Conservation (phyloP, 805 yeast species). For the Torulaspora quercuum region DNA sequence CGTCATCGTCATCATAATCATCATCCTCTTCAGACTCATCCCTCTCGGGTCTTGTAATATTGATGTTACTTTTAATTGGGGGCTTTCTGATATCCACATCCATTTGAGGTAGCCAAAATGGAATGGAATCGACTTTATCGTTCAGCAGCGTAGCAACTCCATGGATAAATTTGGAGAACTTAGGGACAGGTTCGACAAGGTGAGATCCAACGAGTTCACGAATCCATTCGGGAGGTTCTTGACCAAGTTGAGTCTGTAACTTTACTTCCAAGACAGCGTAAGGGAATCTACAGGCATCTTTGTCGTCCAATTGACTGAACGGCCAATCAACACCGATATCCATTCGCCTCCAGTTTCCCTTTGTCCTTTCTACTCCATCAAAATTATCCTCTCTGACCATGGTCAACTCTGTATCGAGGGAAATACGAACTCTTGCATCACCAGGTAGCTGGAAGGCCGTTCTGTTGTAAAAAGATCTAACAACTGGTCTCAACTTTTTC, state of each 20-base stretch:
- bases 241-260: slow-evolving; percentile 95
- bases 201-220: slow-evolving; percentile 87
- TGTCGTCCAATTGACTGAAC: slow-evolving; percentile 75
- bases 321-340: slow-evolving; percentile 99
- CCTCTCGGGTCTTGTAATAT: slow-evolving; percentile 36
- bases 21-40: slow-evolving; percentile 26
- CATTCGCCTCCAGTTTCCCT: slow-evolving; percentile 96
- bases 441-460: slow-evolving; percentile 99
- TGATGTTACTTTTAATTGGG: slow-evolving; percentile 45
- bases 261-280: slow-evolving; percentile 97
- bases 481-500: slow-evolving; percentile 85
- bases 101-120: slow-evolving; percentile 99
- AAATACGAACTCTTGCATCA: slow-evolving; percentile 97
- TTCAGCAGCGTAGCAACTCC: slow-evolving; percentile 93
- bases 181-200: slow-evolving; percentile 96
- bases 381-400: slow-evolving; percentile 98
- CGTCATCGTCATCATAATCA: slow-evolving; percentile 37
- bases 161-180: slow-evolving; percentile 94
- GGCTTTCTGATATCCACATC: slow-evolving; percentile 92
- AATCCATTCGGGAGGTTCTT: slow-evolving; percentile 98
- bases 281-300: slow-evolving; percentile 89
- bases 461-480: slow-evolving; percentile 94
- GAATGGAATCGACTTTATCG: slow-evolving; percentile 76
- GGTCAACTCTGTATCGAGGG: slow-evolving; percentile 93
- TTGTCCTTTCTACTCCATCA: slow-evolving; percentile 86